Conservation (phyloP, 2,329 filamentous ascomycete species). For the Gliomastix tumulicola region DNA sequence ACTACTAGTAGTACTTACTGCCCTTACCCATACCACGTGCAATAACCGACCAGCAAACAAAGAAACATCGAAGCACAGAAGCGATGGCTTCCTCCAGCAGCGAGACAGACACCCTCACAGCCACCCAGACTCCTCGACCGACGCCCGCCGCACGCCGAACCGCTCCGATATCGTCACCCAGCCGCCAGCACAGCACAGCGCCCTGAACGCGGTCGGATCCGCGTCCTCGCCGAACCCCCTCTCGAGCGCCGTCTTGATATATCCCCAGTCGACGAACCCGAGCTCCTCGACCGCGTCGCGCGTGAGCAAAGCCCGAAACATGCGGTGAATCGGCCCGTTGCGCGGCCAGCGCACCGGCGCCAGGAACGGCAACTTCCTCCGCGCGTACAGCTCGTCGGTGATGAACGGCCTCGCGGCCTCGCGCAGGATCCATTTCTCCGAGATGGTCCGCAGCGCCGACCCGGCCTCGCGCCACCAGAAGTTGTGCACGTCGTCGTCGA, state of each 20-base stretch:
- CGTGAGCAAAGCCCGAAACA: conserved; percentile 21
- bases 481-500: neutral
- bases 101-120: too few species aligned
- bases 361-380: conserved; percentile 41
- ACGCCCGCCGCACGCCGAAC: conserved; percentile 30
- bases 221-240: conserved; percentile 27
- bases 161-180: conserved; percentile 35
- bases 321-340: conserved; percentile 32
- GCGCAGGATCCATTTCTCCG: conserved; percentile 43
- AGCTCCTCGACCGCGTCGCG: conserved; percentile 25
- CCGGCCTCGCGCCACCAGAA: conserved; percentile 6
- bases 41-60: too few species aligned
- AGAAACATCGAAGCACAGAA: too few species aligned
- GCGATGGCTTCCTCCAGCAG: too few species aligned
- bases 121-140: neutral
- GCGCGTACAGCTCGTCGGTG: conserved; percentile 41
- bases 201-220: conserved; percentile 23
- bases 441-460: conserved; percentile 14
- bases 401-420: conserved; percentile 42
- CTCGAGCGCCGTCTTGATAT: conserved; percentile 22
- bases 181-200: conserved; percentile 26
- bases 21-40: too few species aligned
- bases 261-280: conserved; percentile 31
- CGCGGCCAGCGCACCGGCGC: conserved; percentile 32
- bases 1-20: too few species aligned